A percentile compares a stretch with the other conserved stretches of the same genome.
phyloP scores from a whole-genome alignment of 768 basidiomycete species.

The Tulasnella sp. region DNA sequence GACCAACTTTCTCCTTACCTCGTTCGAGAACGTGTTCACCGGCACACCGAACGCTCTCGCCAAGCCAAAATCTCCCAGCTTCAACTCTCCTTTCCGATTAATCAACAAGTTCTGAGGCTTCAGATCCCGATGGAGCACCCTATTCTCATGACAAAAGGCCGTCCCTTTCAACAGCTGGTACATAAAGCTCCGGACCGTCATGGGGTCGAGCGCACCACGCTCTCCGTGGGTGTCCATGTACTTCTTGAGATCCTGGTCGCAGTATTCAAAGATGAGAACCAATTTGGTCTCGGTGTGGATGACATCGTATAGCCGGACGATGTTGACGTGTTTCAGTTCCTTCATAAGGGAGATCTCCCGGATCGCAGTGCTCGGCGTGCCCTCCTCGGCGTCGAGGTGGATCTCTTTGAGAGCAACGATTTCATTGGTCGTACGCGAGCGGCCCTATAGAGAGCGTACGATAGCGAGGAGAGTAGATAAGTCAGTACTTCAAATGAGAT shows the following conservation, averaged over 20 bases:
- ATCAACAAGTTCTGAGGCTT: conserved; percentile 98
- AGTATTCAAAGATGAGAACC: conserved; percentile 96
- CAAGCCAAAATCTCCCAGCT: conserved; percentile 95
- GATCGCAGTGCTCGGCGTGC: conserved; percentile 96
- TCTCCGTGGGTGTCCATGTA: conserved; percentile 99
- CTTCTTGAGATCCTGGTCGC: conserved; percentile 96
- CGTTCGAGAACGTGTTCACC: conserved; percentile 98
- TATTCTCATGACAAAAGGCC: conserved; percentile 97
- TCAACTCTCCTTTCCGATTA: conserved; percentile 93
- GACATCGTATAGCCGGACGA: conserved; percentile 95
- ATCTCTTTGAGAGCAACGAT: conserved; percentile 98
- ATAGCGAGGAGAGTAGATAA: neutral
- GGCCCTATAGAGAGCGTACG: conserved; percentile 50
- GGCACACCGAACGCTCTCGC: conserved; percentile 97
- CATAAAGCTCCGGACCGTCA: conserved; percentile 89
- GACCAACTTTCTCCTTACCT: conserved; percentile 40
- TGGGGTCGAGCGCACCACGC: conserved; percentile 81
- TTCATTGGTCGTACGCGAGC: conserved; percentile 95
- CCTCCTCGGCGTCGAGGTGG: conserved; percentile 98
- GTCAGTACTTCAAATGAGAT: neutral
- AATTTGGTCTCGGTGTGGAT: conserved; percentile 98
- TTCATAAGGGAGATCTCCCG: conserved; percentile 99
- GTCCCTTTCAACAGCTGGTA: conserved; percentile 95
- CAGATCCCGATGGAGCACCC: conserved; percentile 93
- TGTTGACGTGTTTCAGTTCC: conserved; percentile 97